Percentiles rank a stretch among this genome's conserved stretches.
phyloP scores from a whole-genome alignment of 1,139 yeast species.

The Yamadazyma aaseri region DNA sequence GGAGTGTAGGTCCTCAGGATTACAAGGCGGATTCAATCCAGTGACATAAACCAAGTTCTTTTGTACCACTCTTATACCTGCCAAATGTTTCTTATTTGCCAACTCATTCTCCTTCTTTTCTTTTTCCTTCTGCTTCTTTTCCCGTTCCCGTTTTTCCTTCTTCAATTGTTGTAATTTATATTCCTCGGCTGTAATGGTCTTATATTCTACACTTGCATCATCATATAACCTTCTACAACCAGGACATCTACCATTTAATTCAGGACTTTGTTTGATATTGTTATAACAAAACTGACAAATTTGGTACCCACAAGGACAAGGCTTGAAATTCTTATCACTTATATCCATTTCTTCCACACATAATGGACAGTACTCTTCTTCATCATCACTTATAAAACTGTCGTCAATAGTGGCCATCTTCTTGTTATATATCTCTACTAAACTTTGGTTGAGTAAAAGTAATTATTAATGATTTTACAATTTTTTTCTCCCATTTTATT shows the following conservation, averaged over 20 bases:
- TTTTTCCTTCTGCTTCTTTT: constrained; percentile 84
- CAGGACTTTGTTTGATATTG: constrained; percentile 93
- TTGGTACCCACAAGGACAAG: constrained; percentile 99
- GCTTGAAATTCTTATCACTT: constrained; percentile 93
- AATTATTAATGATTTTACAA: not conserved
- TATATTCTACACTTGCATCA: constrained; percentile 89
- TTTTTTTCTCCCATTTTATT: constrained; percentile 1
- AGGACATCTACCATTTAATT: constrained; percentile 93
- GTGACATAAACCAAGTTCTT: constrained; percentile 96
- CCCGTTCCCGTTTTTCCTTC: constrained; percentile 78
- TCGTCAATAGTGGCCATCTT: constrained; percentile 32
- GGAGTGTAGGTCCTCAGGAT: constrained; percentile 84
- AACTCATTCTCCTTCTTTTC: constrained; percentile 90
- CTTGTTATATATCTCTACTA: not conserved
- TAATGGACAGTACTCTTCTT: constrained; percentile 83
- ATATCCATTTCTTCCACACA: constrained; percentile 98
- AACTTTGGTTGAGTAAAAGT: not conserved
- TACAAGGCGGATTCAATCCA: constrained; percentile 88
- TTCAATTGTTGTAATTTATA: constrained; percentile 74
- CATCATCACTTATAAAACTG: constrained; percentile 71
- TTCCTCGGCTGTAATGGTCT: constrained; percentile 81
- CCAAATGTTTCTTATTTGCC: constrained; percentile 86
- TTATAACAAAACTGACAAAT: constrained; percentile 98
- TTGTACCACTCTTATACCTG: constrained; percentile 97
- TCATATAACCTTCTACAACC: constrained; percentile 95